Evolutionary conservation across 2,329 filamentous ascomycete species (phyloP).

Genomic region (Furcasterigmium furcatum): DNA sequence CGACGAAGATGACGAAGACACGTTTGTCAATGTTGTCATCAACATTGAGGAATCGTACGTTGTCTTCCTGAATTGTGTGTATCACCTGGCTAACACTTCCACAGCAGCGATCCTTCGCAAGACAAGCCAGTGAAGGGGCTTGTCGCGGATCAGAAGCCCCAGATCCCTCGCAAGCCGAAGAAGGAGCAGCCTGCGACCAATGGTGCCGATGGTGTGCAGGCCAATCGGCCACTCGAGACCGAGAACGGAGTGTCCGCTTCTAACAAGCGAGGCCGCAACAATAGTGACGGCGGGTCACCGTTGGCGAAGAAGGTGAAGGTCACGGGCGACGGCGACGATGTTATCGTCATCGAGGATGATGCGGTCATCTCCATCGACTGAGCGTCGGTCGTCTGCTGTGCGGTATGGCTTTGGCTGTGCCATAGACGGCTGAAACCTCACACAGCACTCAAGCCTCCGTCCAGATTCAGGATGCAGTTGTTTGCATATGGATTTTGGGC

Average conservation of each 20-base stretch:
- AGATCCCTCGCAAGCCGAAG: constrained; percentile 54
- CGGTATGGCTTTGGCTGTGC: no score
- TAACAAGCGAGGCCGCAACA: constrained; percentile 43
- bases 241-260: constrained; percentile 23
- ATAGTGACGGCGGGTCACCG: constrained; percentile 34
- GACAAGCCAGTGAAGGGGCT: constrained; percentile 54
- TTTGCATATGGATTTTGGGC: constrained; percentile 78
- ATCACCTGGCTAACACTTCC: constrained; percentile 19
- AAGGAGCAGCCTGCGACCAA: constrained; percentile 28
- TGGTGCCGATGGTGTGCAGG: constrained; percentile 33
- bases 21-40: constrained; percentile 78
- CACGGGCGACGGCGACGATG: constrained; percentile 35
- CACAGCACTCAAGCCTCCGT: constrained; percentile 74
- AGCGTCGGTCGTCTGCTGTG: no score
- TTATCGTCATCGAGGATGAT: constrained; percentile 25
- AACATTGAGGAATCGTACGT: constrained; percentile 61
- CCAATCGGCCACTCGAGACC: constrained; percentile 30
- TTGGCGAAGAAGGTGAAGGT: constrained; percentile 47
- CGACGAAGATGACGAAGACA: constrained; percentile 74
- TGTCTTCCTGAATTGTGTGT: neutral
- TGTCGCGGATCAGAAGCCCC: constrained; percentile 34
- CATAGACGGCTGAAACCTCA: constrained; percentile 26
- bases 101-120: constrained; percentile 35
- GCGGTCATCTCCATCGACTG: neutral
- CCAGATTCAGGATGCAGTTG: constrained; percentile 82